Conservation (phyloP, 345 rosid species). For the Angophora floribunda region DNA sequence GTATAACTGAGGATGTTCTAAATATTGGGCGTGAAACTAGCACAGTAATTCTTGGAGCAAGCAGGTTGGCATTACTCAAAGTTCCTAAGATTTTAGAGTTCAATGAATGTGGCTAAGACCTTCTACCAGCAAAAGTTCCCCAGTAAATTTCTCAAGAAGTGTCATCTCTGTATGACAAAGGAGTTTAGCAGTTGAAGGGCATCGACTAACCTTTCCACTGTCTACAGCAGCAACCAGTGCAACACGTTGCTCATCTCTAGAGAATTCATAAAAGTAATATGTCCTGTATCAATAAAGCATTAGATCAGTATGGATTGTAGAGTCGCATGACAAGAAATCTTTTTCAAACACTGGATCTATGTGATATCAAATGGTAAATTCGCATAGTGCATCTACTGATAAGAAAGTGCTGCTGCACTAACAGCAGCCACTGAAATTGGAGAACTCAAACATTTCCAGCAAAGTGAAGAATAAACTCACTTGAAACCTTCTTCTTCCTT, state of each 20-base stretch:
- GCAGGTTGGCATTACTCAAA: background rate
- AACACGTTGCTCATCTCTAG: constrained; percentile 60
- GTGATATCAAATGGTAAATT: background rate
- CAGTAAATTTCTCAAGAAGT: background rate
- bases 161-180: background rate
- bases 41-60: background rate
- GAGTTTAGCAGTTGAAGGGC: background rate
- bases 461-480: constrained; percentile 21
- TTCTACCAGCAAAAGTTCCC: background rate
- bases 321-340: background rate
- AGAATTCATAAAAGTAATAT: constrained; percentile 85
- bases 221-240: constrained; percentile 68
- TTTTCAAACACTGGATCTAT: background rate
- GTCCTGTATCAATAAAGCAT: constrained; percentile 36
- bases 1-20: background rate
- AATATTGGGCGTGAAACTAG: background rate
- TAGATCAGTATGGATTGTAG: background rate
- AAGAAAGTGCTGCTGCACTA: background rate
- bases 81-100: background rate
- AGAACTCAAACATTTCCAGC: background rate
- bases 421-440: background rate
- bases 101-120: background rate
- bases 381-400: background rate
- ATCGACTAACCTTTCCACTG: constrained; percentile 57
- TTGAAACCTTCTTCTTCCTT: constrained; percentile 82